Evolutionary conservation across 192 early-diverging fungal genomes (phyloP).

Genomic region (Gamsiella multidivaricata): DNA sequence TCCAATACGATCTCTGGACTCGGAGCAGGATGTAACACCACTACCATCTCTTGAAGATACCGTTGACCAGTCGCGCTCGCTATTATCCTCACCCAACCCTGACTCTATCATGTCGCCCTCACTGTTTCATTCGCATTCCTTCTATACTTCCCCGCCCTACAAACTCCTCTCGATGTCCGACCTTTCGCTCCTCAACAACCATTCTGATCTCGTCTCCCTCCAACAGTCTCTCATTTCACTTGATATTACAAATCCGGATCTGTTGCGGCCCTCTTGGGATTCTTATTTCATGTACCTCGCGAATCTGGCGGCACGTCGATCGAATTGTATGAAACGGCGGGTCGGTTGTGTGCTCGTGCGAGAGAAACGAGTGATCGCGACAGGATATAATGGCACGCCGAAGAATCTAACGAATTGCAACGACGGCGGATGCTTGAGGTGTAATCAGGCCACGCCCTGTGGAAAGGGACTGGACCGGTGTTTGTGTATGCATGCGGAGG

Average conservation of each 20-base stretch:
- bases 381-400: conserved; percentile 99
- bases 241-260: conserved; percentile 75
- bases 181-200: conserved; percentile 73
- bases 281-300: conserved; percentile 97
- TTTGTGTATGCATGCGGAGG: conserved; percentile 98
- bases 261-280: conserved; percentile 94
- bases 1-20: not conserved
- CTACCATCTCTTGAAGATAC: not conserved
- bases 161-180: conserved; percentile 65
- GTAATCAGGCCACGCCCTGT: conserved; percentile 86
- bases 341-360: conserved; percentile 96
- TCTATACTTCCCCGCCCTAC: conserved; percentile 29
- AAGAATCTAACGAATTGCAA: conserved; percentile 92
- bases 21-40: not conserved
- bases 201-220: conserved; percentile 44
- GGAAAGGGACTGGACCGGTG: conserved; percentile 87
- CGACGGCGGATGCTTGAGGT: conserved; percentile 92
- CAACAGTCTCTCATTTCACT: conserved; percentile 58
- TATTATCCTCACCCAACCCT: conserved; percentile 4
- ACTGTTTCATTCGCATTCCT: not conserved
- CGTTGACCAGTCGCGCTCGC: not conserved
- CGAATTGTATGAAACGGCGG: conserved; percentile 98
- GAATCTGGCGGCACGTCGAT: conserved; percentile 87
- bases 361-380: conserved; percentile 90
- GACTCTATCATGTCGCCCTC: no score